A percentile compares a stretch with the other conserved stretches of the same genome.
Conservation (phyloP, 345 rosid species). For the Hevea brasiliensis region DNA sequence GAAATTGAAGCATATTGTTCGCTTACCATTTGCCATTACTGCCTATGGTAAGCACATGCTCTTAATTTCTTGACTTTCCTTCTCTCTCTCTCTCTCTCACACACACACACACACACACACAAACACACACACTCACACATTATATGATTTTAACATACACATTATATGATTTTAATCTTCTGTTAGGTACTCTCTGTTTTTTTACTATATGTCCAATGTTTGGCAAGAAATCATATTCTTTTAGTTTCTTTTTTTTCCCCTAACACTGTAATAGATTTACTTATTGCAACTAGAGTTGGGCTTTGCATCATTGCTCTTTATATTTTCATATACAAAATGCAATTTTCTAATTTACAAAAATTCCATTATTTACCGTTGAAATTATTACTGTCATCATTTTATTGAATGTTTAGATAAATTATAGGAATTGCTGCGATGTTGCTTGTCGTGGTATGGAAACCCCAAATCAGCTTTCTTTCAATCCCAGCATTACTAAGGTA, state of each 20-base stretch:
- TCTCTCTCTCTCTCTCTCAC: conserved; percentile 4
- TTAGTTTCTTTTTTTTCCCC: neutral
- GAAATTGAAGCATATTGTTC: conserved; percentile 93
- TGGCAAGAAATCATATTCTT: neutral
- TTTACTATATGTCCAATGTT: neutral
- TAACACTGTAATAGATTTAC: neutral
- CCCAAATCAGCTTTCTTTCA: conserved; percentile 63
- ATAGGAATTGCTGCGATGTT: conserved; percentile 90
- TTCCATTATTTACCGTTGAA: neutral
- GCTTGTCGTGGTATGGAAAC: conserved; percentile 78
- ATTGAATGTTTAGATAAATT: conserved; percentile 14
- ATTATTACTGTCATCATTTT: conserved; percentile 3
- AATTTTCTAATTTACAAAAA: neutral
- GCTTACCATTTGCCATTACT: conserved; percentile 79
- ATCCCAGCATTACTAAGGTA: conserved; percentile 69
- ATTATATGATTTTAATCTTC: neutral
- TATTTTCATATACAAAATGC: neutral
- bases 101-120: neutral
- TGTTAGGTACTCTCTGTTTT: neutral
- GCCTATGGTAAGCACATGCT: conserved; percentile 59
- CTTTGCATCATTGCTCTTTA: neutral
- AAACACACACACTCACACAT: neutral
- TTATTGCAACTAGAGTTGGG: neutral
- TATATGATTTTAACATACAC: no score
- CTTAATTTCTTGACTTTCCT: neutral